These are phyloP conservation scores for Huntiella omanensis DNA, from an alignment of 2,329 filamentous ascomycete species.

Conservation along the genomic window DNA sequence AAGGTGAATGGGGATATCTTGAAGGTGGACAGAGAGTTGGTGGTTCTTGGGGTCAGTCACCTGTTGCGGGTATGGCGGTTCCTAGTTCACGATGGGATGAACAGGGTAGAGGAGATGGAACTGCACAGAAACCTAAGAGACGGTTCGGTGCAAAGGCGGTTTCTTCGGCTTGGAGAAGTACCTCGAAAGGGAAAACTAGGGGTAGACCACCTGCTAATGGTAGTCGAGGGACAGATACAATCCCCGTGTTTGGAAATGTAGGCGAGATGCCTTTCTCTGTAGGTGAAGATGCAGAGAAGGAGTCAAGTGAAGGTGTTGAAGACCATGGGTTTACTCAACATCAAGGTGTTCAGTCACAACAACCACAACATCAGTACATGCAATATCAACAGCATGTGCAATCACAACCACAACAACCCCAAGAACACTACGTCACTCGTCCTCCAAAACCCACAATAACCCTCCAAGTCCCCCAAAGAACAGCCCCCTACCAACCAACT, in stretches of 20 bases:
- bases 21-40: neutral
- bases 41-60: too few species aligned
- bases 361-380: neutral
- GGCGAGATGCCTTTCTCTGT: too few species aligned
- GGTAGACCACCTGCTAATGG: slow-evolving; percentile 46
- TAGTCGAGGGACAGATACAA: neutral
- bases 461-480: neutral
- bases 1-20: neutral
- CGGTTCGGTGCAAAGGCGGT: slow-evolving; percentile 69
- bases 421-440: neutral
- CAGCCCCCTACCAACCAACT: neutral
- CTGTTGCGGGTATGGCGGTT: too few species aligned
- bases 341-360: neutral
- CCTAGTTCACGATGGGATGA: slow-evolving; percentile 16
- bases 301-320: neutral
- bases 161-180: slow-evolving; percentile 64
- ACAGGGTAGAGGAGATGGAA: slow-evolving; percentile 15
- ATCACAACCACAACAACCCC: neutral
- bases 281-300: neutral
- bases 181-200: slow-evolving; percentile 42
- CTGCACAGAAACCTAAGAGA: slow-evolving; percentile 22
- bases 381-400: slow-evolving; percentile 3
- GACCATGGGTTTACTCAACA: neutral
- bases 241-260: neutral
- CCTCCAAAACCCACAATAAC: neutral